These are phyloP conservation scores for Ganoderma resinaceum DNA, from an alignment of 1,284 basidiomycete genomes.

Conservation along the genomic window DNA sequence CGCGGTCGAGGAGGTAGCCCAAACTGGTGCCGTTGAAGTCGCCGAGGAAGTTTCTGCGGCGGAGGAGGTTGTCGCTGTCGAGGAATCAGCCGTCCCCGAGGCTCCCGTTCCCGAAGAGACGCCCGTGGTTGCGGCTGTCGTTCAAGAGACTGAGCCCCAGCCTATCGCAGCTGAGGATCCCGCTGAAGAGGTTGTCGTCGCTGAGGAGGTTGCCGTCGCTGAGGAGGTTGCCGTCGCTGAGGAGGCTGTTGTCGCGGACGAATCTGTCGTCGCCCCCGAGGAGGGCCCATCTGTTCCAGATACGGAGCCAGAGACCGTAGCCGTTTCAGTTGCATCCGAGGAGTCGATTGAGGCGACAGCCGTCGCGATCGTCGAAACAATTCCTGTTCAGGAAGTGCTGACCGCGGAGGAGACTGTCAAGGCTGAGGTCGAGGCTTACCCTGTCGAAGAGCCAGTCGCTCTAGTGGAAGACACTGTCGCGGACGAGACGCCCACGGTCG, in stretches of 20 bases:
- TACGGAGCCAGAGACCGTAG: background rate
- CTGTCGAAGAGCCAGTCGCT: background rate
- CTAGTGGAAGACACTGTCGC: background rate
- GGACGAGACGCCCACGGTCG: slow-evolving; percentile 13
- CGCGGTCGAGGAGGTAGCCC: background rate
- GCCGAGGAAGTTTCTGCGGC: slow-evolving; percentile 12
- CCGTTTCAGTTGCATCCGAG: background rate
- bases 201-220: background rate
- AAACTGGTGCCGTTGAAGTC: background rate
- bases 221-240: background rate
- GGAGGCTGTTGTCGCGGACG: too few relatives aligned
- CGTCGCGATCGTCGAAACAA: slow-evolving; percentile 14
- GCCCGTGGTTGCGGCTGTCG: background rate
- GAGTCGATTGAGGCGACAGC: slow-evolving; percentile 2
- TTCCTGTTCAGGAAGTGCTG: slow-evolving; percentile 7
- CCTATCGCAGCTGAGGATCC: background rate
- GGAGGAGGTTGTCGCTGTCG: background rate
- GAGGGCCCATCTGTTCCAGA: background rate
- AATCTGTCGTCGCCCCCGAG: background rate
- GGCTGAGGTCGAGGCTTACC: slow-evolving; percentile 9
- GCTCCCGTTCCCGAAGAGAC: background rate
- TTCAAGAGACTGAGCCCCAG: background rate
- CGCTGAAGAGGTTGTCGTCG: slow-evolving; percentile 3
- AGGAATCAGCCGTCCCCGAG: background rate
- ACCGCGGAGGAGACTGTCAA: slow-evolving; percentile 5